A percentile compares a stretch with the other conserved stretches of the same genome.
These are phyloP conservation scores for Schwanniomyces occidentalis DNA, from an alignment of 805 yeast species.

Conservation along the genomic window DNA sequence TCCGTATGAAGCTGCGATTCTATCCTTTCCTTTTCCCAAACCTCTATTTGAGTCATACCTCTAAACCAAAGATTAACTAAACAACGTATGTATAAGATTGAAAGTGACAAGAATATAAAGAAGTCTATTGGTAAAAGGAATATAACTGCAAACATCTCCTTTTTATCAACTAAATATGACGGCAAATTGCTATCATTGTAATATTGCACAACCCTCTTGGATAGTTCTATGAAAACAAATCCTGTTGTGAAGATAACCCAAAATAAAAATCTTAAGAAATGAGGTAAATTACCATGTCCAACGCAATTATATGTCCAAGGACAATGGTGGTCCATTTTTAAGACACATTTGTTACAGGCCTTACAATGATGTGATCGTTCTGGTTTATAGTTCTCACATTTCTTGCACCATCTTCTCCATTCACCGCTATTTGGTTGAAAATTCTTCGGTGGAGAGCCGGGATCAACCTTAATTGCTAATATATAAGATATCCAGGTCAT, in stretches of 20 bases:
- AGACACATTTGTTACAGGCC: conserved; percentile 70
- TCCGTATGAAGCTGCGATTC: conserved; percentile 62
- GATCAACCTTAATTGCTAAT: conserved; percentile 62
- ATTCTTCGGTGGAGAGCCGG: conserved; percentile 65
- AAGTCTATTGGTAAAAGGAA: conserved; percentile 53
- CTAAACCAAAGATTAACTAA: conserved; percentile 49
- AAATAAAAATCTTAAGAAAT: conserved; percentile 71
- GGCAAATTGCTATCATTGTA: conserved; percentile 56
- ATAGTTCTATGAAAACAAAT: conserved; percentile 44
- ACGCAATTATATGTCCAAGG: conserved; percentile 95
- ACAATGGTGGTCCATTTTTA: conserved; percentile 90
- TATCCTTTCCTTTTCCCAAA: conserved; percentile 87
- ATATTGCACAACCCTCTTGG: conserved; percentile 38
- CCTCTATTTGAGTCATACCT: conserved; percentile 88
- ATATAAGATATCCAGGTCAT: conserved; percentile 75
- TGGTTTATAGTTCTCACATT: conserved; percentile 74
- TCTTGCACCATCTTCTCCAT: conserved; percentile 72
- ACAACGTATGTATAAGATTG: conserved; percentile 62
- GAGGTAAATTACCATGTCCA: conserved; percentile 75
- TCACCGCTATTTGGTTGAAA: conserved; percentile 45
- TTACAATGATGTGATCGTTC: conserved; percentile 87
- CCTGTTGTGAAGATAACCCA: conserved; percentile 61
- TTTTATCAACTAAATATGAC: conserved; percentile 50
- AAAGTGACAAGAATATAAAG: conserved; percentile 62
- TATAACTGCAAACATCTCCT: conserved; percentile 56